phyloP scores from a whole-genome alignment of 768 basidiomycete genomes.

The Rhodotorula toruloides region DNA sequence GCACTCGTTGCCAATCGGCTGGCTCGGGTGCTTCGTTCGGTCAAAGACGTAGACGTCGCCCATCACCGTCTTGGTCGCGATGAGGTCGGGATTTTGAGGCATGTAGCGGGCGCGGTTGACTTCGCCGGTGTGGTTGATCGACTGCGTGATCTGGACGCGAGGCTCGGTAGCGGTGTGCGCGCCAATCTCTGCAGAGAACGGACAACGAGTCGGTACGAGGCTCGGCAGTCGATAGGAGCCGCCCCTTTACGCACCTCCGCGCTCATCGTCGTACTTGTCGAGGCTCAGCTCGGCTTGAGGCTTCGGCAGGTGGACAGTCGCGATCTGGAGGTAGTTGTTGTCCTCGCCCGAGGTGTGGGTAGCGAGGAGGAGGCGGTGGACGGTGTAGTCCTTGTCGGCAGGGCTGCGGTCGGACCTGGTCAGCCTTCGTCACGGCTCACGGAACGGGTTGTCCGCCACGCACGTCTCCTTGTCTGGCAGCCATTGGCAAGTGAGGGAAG shows the following conservation, averaged over 20 bases:
- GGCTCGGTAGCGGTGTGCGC: slow-evolving; percentile 79
- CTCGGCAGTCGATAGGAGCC: not conserved
- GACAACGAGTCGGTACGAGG: not conserved
- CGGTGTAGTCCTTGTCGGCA: slow-evolving; percentile 84
- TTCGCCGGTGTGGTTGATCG: slow-evolving; percentile 90
- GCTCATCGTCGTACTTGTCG: slow-evolving; percentile 80
- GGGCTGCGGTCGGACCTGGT: no score
- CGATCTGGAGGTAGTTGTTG: slow-evolving; percentile 92
- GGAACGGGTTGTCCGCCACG: slow-evolving; percentile 44
- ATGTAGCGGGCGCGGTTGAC: slow-evolving; percentile 97
- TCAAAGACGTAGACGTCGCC: slow-evolving; percentile 95
- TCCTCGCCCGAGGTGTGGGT: slow-evolving; percentile 95
- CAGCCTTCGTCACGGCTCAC: not conserved
- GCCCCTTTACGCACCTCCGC: slow-evolving; percentile 54
- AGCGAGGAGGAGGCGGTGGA: slow-evolving; percentile 87
- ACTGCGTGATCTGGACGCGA: slow-evolving; percentile 79
- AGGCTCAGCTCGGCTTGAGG: slow-evolving; percentile 74
- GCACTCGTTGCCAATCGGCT: slow-evolving; percentile 72
- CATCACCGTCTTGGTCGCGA: slow-evolving; percentile 85
- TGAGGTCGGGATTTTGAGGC: slow-evolving; percentile 96
- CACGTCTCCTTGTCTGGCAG: slow-evolving; percentile 94
- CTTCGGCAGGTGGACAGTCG: slow-evolving; percentile 86
- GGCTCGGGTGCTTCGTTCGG: slow-evolving; percentile 90
- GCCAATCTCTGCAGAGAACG: slow-evolving; percentile 64
- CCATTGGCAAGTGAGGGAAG: slow-evolving; percentile 96